phyloP scores from a whole-genome alignment of 495 filamentous ascomycete species.

The Penicillium pulvis region DNA sequence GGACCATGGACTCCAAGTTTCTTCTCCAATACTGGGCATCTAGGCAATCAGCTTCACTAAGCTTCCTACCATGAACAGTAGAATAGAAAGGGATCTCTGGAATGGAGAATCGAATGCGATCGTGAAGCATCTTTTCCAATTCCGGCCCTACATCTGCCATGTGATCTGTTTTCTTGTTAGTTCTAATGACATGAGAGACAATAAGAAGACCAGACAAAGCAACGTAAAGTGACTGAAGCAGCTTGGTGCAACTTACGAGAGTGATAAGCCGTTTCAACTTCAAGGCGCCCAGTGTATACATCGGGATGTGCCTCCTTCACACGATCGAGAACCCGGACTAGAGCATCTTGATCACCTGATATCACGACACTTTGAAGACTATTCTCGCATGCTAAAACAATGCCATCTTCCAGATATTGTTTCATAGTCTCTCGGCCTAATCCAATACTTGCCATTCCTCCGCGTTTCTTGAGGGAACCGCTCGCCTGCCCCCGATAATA shows the following conservation, averaged over 20 bases:
- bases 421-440: constrained; percentile 20
- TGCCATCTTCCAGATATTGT: constrained; percentile 1
- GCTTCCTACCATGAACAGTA: background rate
- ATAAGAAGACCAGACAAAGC: no score
- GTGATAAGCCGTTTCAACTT: constrained; percentile 50
- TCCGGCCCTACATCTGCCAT: background rate
- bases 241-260: constrained; percentile 32
- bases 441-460: constrained; percentile 49
- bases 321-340: constrained; percentile 34
- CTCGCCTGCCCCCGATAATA: constrained; percentile 37
- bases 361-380: constrained; percentile 42
- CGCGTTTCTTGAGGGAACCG: background rate
- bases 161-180: background rate
- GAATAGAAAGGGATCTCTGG: background rate
- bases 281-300: constrained; percentile 28
- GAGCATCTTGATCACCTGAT: constrained; percentile 45
- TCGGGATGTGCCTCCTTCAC: constrained; percentile 29
- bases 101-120: background rate
- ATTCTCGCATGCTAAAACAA: constrained; percentile 49
- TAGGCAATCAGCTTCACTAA: constrained; percentile 6
- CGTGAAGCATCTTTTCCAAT: constrained; percentile 2
- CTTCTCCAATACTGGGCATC: constrained; percentile 43
- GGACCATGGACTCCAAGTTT: constrained; percentile 24
- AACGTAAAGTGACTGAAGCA: no score
- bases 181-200: no score